Evolutionary conservation across 106 monocot genomes (phyloP), one percentile per base, ranked within the genome.

Genomic region (Acanthochlamys bracteata): DNA sequence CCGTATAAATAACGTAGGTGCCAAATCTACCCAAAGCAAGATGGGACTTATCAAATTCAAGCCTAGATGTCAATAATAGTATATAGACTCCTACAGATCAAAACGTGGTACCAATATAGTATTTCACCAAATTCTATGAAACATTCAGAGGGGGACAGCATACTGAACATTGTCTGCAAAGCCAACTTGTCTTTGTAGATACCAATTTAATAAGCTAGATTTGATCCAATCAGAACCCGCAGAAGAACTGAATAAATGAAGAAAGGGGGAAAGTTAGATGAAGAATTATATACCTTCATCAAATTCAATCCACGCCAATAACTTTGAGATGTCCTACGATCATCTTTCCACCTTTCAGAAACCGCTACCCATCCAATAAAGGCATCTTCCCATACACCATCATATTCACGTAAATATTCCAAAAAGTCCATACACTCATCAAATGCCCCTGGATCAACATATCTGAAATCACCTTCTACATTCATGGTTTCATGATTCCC

Each of bases 401-500:
- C 73, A 62, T 61, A 76, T 62, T 71, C 84, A 67, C 79, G 63
- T 63, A 84, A 74, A 67, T 90, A 84, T 41, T 84, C 78, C 45
- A 84, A 41, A 62, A 95, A 95, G 69, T 84, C 75, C 33, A 80
- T 61, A 62, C 87, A 84, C 80, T 95, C 95, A 27, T 95, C 84
- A 73, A 84, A 95, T 42, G 84, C 86, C 25, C 86, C 86, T 39
- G 82, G 77, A 74, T 95, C 86, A 53, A 87, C 90, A 76, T 80
- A 95, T 68, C 95, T 82, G 53, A 79, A 95, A 83, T 95, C 95
- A 65, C 90, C 95, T 61, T 95, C 86, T 17, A 95, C 78, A 76
- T 95, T 95, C 84, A 95, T 95, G 15, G 90, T 84, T 69, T 95
- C 95, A 63, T 95, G 95, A 70, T 95, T 95, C 64, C 94, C 94